Conservation (phyloP, 2,329 filamentous ascomycete species). For the Bipolaris oryzae region DNA sequence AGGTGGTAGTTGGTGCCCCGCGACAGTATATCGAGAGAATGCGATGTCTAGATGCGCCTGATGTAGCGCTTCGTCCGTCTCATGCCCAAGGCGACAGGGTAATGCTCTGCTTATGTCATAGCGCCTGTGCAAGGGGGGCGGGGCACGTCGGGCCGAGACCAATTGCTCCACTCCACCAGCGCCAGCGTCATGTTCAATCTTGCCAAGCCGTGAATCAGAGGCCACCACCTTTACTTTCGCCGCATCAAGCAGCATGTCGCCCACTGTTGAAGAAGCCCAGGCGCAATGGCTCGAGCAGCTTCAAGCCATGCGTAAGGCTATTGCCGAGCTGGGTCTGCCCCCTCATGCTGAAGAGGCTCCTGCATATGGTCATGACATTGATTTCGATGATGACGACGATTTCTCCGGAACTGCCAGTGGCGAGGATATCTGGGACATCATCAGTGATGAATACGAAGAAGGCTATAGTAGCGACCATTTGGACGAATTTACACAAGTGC, state of each 20-base stretch:
- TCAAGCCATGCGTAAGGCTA: conserved; percentile 81
- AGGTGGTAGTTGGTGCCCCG: not conserved
- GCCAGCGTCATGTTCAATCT: conserved; percentile 21
- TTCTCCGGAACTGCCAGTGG: conserved; percentile 65
- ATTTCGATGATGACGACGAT: conserved; percentile 70
- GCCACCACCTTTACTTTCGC: not conserved
- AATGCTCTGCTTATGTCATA: conserved; percentile 25
- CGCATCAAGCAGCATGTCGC: conserved; percentile 44
- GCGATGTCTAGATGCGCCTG: not conserved
- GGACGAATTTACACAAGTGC: conserved; percentile 56
- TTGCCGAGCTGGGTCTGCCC: conserved; percentile 71
- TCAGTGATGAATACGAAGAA: conserved; percentile 74
- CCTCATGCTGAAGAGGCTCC: conserved; percentile 53
- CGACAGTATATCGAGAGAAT: too few species aligned
- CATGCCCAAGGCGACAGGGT: conserved; percentile 3
- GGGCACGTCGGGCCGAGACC: conserved; percentile 26
- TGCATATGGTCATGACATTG: conserved; percentile 63
- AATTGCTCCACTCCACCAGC: conserved; percentile 5
- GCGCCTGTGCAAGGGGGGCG: conserved; percentile 27
- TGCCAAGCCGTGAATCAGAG: conserved; percentile 19
- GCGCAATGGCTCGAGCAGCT: conserved; percentile 85
- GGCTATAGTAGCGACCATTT: conserved; percentile 69
- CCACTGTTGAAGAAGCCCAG: conserved; percentile 53
- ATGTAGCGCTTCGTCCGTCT: not conserved
- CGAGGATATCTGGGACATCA: conserved; percentile 92